Conservation (phyloP, 345 rosid species). For the Firmiana major region DNA sequence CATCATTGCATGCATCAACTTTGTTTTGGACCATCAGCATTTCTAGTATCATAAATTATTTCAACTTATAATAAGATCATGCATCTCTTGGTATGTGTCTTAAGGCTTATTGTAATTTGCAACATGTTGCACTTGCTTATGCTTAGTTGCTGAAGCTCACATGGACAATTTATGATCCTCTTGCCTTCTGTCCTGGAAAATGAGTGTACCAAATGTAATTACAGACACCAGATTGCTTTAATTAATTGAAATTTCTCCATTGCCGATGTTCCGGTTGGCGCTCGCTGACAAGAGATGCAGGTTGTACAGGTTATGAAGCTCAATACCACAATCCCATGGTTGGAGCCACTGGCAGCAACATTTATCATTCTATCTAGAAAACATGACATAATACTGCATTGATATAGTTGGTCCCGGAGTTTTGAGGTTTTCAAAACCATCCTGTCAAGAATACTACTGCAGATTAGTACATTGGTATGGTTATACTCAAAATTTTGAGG, state of each 20-base stretch:
- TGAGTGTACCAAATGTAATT: slow-evolving; percentile 38
- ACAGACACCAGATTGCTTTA: slow-evolving; percentile 26
- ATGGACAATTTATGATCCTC: slow-evolving; percentile 38
- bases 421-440: slow-evolving; percentile 24
- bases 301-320: slow-evolving; percentile 34
- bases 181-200: slow-evolving; percentile 39
- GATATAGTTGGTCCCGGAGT: slow-evolving; percentile 28
- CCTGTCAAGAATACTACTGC: slow-evolving; percentile 18
- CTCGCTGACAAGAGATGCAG: slow-evolving; percentile 22
- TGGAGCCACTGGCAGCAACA: slow-evolving; percentile 45
- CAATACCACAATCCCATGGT: slow-evolving; percentile 55
- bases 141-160: slow-evolving; percentile 38
- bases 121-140: slow-evolving; percentile 16
- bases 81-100: slow-evolving; percentile 18
- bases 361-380: slow-evolving; percentile 30
- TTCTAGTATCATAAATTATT: slow-evolving; percentile 1
- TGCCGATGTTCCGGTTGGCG: slow-evolving; percentile 12
- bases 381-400: slow-evolving; percentile 25
- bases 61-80: slow-evolving; percentile 22
- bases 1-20: slow-evolving; percentile 5
- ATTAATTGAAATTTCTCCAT: slow-evolving; percentile 20
- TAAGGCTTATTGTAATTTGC: slow-evolving; percentile 18
- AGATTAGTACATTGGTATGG: slow-evolving; percentile 13
- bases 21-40: slow-evolving; percentile 16
- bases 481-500: slow-evolving; percentile 14